Conservation (phyloP, 2,329 filamentous ascomycete genomes). For the Colletotrichum liaoningense region DNA sequence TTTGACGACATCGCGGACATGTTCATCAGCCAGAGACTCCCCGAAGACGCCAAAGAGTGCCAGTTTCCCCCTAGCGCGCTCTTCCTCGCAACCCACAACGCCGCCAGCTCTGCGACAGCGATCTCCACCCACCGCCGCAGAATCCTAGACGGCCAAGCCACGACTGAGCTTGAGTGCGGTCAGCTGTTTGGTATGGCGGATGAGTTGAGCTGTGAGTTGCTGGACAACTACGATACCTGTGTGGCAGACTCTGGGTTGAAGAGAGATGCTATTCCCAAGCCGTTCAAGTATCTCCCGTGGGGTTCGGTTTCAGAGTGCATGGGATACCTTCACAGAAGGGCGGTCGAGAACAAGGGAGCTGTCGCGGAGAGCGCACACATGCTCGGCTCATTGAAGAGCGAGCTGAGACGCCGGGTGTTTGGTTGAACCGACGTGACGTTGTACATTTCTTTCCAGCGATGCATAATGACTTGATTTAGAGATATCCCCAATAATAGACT, state of each 20-base stretch:
- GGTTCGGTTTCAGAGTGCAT: slow-evolving; percentile 38
- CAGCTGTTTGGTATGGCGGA: slow-evolving; percentile 80
- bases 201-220: slow-evolving; percentile 79
- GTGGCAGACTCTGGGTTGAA: slow-evolving; percentile 22
- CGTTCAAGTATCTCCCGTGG: slow-evolving; percentile 40
- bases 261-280: slow-evolving; percentile 29
- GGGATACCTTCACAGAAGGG: slow-evolving; percentile 38
- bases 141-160: slow-evolving; percentile 56
- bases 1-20: slow-evolving; percentile 80
- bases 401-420: slow-evolving; percentile 42
- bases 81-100: slow-evolving; percentile 88
- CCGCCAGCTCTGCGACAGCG: slow-evolving; percentile 58
- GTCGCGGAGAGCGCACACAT: slow-evolving; percentile 40
- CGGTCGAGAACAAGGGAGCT: slow-evolving; percentile 38
- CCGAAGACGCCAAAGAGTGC: slow-evolving; percentile 40
- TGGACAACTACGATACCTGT: slow-evolving; percentile 40
- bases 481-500: slow-evolving; percentile 27
- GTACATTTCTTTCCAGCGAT: background rate
- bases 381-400: slow-evolving; percentile 43
- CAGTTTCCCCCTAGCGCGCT: slow-evolving; percentile 69
- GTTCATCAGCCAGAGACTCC: slow-evolving; percentile 71
- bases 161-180: slow-evolving; percentile 52
- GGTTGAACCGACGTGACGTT: slow-evolving; percentile 15
- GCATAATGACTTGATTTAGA: background rate
- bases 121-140: slow-evolving; percentile 70